Evolutionary conservation across 305 asterid genomes (phyloP).

Genomic region (Fraxinus latifolia): DNA sequence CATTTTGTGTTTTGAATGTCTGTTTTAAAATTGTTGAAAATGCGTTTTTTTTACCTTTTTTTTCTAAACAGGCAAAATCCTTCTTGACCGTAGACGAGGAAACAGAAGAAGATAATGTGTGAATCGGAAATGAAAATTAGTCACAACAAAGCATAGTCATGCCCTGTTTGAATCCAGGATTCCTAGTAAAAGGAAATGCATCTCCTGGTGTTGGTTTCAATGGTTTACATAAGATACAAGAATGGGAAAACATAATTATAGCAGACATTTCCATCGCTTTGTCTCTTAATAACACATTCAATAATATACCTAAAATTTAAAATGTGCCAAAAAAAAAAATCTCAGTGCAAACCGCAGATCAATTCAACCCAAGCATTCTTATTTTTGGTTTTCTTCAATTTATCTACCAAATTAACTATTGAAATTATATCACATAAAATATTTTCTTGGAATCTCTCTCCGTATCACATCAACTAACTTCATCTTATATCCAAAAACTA

Average conservation of each 20-base stretch:
- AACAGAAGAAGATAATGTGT: not conserved
- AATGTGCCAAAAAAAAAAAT: not conserved
- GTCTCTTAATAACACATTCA: not conserved
- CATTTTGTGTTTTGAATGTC: too few species aligned
- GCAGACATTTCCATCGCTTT: not conserved
- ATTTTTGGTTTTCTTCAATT: too few species aligned
- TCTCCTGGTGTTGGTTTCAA: not conserved
- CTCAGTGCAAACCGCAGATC: constrained; percentile 3
- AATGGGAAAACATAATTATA: not conserved
- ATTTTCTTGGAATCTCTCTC: too few species aligned
- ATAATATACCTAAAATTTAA: not conserved
- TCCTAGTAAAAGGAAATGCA: not conserved
- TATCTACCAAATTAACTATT: too few species aligned
- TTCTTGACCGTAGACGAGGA: not conserved
- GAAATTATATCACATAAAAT: too few species aligned
- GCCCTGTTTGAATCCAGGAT: not conserved
- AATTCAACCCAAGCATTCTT: constrained; percentile 13
- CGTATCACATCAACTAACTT: too few species aligned
- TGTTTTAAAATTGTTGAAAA: too few species aligned
- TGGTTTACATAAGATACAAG: constrained; percentile 6
- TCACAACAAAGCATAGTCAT: not conserved
- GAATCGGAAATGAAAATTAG: not conserved
- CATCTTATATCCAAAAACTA: too few species aligned
- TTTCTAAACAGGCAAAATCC: too few species aligned
- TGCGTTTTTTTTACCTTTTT: not conserved